Evolutionary conservation across 2,329 filamentous ascomycete species (phyloP), one percentile per base, ranked within the genome.

Genomic region (Purpureocillium takamizusanense): DNA sequence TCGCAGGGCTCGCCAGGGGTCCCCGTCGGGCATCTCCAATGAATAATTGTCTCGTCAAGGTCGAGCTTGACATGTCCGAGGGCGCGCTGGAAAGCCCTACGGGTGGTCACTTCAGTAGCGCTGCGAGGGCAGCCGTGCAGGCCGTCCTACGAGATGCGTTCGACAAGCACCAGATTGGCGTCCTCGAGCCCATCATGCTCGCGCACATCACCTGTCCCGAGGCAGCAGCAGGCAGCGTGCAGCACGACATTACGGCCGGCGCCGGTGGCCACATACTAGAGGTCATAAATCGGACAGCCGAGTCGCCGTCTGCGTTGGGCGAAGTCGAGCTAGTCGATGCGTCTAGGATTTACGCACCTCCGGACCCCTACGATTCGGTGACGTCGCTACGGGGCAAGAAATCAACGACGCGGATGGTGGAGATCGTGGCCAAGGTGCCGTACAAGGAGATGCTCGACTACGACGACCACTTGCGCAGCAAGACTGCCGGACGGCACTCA

Each of bases 401-500:
- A 49, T 69, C 61, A 29, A 63, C 61, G 27, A 61, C 64, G 39
- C 63, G 68, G 33, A 69, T 66, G 64, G 66, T 72, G 41, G 73
- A 82, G 36, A 86, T 98, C 48, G 80, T 83, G 10, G 92, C 89
- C 16, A 79, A 85, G 51, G 90, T 97, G 21, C 92, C 92, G 25
- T 70, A 97, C 51, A 94, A 92, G 63, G 90, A 97, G 62, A 95
- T 97, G 86, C 81, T 97, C 28, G 86, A 90, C 31, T 98, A 97
- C 60, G 69, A 97, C 50, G 86, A 87, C 57, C 86, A 94, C 55
- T 63, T 98, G 46, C 72, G 92, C 37, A 89, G 86, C 61, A 73
- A 95, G 66, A 98, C 90, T 4, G 85, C 83, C 3, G 92, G 92
- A 0, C 72, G 92, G 2, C 75, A 79, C 52, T 67, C 71, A 5